Evolutionary conservation across 805 yeast species (phyloP).

Genomic region (Brettanomyces sp.): DNA sequence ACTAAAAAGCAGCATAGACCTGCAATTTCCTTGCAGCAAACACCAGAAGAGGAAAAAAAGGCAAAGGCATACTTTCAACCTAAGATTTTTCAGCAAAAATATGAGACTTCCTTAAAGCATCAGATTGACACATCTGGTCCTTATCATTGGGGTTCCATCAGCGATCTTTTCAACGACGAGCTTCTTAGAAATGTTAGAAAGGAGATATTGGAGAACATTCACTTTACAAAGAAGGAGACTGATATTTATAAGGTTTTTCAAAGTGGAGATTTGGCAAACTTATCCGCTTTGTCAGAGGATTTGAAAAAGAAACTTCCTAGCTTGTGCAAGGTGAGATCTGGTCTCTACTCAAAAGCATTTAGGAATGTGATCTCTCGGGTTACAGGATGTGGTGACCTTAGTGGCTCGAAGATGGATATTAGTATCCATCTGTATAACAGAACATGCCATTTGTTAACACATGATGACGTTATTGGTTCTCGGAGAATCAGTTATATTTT

Average conservation of each 20-base stretch:
- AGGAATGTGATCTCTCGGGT: slow-evolving; percentile 68
- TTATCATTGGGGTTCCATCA: slow-evolving; percentile 83
- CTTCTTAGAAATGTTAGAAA: slow-evolving; percentile 70
- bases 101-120: slow-evolving; percentile 29
- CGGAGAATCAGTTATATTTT: slow-evolving; percentile 87
- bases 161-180: slow-evolving; percentile 63
- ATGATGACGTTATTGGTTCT: slow-evolving; percentile 96
- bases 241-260: slow-evolving; percentile 91
- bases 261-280: slow-evolving; percentile 85
- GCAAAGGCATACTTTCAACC: slow-evolving; percentile 24
- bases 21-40: slow-evolving; percentile 20
- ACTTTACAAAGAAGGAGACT: slow-evolving; percentile 91
- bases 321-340: slow-evolving; percentile 70
- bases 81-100: slow-evolving; percentile 27
- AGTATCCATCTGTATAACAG: slow-evolving; percentile 83
- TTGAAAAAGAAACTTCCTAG: slow-evolving; percentile 70
- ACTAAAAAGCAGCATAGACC: slow-evolving; percentile 3
- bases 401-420: slow-evolving; percentile 89
- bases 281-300: slow-evolving; percentile 73
- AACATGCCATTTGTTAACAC: slow-evolving; percentile 90
- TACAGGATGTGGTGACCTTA: slow-evolving; percentile 80
- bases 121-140: slow-evolving; percentile 57
- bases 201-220: slow-evolving; percentile 76
- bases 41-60: slow-evolving; percentile 24
- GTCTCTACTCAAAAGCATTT: slow-evolving; percentile 78